A percentile compares a stretch with the other conserved stretches of the same genome.
phyloP scores from a whole-genome alignment of 2,329 filamentous ascomycete species.

The Periconia sp. region DNA sequence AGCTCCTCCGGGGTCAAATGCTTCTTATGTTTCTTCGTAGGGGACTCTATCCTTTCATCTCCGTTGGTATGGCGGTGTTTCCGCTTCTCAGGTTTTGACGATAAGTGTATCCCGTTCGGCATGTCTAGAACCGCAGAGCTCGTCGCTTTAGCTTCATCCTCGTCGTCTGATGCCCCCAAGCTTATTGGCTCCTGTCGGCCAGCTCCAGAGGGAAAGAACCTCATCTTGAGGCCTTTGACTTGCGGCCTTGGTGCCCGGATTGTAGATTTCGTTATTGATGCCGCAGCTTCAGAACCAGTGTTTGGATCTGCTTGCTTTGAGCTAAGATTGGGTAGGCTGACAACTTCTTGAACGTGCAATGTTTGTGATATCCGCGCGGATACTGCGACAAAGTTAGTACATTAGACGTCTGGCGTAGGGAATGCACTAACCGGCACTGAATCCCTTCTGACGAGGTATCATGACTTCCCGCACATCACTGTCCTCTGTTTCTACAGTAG shows the following conservation, averaged over 20 bases:
- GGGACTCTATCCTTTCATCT: conserved; percentile 29
- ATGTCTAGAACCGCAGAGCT: conserved; percentile 27
- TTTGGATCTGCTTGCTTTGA: conserved; percentile 49
- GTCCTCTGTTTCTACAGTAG: conserved; percentile 57
- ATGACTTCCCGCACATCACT: conserved; percentile 65
- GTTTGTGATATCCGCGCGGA: conserved; percentile 59
- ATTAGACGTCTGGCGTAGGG: neutral
- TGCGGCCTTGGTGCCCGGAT: conserved; percentile 66
- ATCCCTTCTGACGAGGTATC: conserved; percentile 65
- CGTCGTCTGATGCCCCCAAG: conserved; percentile 51
- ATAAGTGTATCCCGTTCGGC: conserved; percentile 27
- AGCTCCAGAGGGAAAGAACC: conserved; percentile 71
- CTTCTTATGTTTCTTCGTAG: conserved; percentile 49
- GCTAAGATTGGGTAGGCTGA: conserved; percentile 57
- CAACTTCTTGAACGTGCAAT: conserved; percentile 69
- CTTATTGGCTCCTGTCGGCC: conserved; percentile 51
- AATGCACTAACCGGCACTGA: conserved; percentile 58
- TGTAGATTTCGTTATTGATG: conserved; percentile 53
- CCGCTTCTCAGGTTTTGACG: conserved; percentile 47
- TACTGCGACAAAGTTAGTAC: conserved; percentile 25
- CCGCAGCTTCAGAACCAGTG: conserved; percentile 48
- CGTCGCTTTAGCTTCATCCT: conserved; percentile 49
- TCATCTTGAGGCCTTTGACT: conserved; percentile 69
- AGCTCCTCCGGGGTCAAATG: conserved; percentile 39
- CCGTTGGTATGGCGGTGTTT: conserved; percentile 42